phyloP scores from a whole-genome alignment of 768 basidiomycete species.

The Naganishia kalamii region DNA sequence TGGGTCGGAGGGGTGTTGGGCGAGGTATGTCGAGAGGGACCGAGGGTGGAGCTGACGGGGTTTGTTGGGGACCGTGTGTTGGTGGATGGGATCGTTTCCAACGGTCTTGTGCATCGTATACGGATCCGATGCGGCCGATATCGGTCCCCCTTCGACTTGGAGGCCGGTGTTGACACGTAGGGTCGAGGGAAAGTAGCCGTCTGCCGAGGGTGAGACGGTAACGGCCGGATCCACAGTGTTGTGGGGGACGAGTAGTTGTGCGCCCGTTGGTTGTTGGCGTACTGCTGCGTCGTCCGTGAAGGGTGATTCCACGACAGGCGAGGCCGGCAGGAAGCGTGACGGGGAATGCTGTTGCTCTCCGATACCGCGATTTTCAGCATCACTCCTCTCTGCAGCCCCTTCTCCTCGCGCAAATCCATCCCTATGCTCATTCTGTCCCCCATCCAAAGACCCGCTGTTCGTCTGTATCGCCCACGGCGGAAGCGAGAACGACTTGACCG shows the following conservation, averaged over 20 bases:
- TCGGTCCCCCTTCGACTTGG: neutral
- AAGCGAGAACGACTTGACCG: neutral
- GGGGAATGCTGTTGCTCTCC: neutral
- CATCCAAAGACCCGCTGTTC: neutral
- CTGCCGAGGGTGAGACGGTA: neutral
- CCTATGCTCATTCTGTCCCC: neutral
- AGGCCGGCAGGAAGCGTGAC: neutral
- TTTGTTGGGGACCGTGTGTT: neutral
- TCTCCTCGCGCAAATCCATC: neutral
- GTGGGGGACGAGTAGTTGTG: neutral
- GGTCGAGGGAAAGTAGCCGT: constrained; percentile 3
- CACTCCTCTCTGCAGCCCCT: neutral
- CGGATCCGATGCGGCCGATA: neutral
- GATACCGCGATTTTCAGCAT: neutral
- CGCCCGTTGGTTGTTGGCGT: neutral
- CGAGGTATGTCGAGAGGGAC: constrained; percentile 49
- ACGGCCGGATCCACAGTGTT: neutral
- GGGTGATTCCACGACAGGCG: neutral
- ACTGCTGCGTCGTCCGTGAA: constrained; percentile 4
- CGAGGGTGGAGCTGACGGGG: constrained; percentile 15
- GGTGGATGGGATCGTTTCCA: constrained; percentile 3
- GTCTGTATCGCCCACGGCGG: neutral
- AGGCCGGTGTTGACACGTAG: neutral
- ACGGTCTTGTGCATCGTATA: neutral
- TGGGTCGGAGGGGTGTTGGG: constrained; percentile 45